Evolutionary conservation across 2,329 filamentous ascomycete genomes (phyloP), one percentile per base, ranked within the genome.

Genomic region (Colletotrichum coccodes): DNA sequence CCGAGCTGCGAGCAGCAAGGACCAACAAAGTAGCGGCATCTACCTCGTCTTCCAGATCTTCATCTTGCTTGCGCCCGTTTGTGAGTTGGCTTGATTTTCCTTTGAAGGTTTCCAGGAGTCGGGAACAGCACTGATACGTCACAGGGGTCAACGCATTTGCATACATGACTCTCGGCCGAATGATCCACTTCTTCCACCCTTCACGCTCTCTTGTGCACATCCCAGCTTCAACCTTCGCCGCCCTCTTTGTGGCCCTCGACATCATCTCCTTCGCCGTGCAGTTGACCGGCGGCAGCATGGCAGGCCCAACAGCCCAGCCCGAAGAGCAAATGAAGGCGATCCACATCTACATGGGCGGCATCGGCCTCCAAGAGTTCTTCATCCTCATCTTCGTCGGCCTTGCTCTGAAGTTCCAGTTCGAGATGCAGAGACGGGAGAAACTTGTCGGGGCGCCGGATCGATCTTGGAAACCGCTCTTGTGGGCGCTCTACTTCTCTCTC

Each of bases 281-380:
- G n/a, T 73, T 81, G 7, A 72, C 76, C 3, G 80, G 80, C 0
- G 79, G 78, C 0, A 75, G 73, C 21, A 75, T 76, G 72, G 71
- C 73, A 6, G 67, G 72, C 6, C 75, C 76, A 6, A 72, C 69
- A 0, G 66, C 78, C 0, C 72, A 76, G 0, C 70, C 74, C 0
- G 72, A 75, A 2, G 73, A 75, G 7, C 75, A 77, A 28, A 68
- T 76, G 32, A 71, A 63, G 23, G 81, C 76, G 1, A 79, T 84
- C 0, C 76, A 82, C 57, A 77, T 84, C 66, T 66, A 87, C 75
- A 88, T 86, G 83, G 84, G 81, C 12, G 86, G 86, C 0, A 84
- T 88, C 18, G 85, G 81, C 0, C 73, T 87, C 0, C 86, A 88
- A 69, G 77, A 87, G 70, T 73, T 83, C 34, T 86, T 86, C 65